These are phyloP conservation scores for Pestalotiopsis sp. DNA, from an alignment of 2,329 filamentous ascomycete species.

Conservation along the genomic window DNA sequence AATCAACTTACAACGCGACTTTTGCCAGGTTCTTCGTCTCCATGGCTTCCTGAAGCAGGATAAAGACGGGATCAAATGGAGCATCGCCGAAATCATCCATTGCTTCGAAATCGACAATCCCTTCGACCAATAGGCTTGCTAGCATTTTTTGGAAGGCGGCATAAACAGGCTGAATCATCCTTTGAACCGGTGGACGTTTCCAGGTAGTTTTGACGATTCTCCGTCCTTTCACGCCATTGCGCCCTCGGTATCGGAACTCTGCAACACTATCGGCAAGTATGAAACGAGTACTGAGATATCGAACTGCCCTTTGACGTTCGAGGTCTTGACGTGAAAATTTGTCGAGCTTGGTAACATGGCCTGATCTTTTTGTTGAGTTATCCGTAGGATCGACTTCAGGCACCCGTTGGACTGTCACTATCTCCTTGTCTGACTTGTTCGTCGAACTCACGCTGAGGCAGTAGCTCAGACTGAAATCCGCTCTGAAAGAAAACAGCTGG, in stretches of 20 bases:
- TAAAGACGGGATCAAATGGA: constrained; percentile 15
- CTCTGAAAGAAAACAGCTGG: constrained; percentile 43
- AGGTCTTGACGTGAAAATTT: not conserved
- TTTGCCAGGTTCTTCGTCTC: constrained; percentile 15
- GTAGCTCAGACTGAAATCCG: constrained; percentile 43
- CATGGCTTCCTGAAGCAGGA: constrained; percentile 10
- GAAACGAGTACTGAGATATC: constrained; percentile 19
- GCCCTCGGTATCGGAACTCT: constrained; percentile 9
- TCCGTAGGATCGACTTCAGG: not conserved
- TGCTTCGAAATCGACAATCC: not conserved
- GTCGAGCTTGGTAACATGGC: not conserved
- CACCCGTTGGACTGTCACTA: constrained; percentile 17
- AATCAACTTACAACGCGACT: constrained; percentile 21
- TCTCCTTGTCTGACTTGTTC: constrained; percentile 15
- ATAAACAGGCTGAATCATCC: constrained; percentile 9
- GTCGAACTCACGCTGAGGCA: constrained; percentile 28
- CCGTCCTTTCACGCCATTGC: not conserved
- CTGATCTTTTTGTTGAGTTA: not conserved
- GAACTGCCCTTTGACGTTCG: constrained; percentile 16
- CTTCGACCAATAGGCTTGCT: not conserved
- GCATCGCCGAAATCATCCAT: constrained; percentile 10
- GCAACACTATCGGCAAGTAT: constrained; percentile 22
- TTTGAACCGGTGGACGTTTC: not conserved
- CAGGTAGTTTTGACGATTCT: not conserved
- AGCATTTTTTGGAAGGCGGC: constrained; percentile 4